Conservation (phyloP, 2,329 filamentous ascomycete genomes). For the Pseudocercospora eumusae region DNA sequence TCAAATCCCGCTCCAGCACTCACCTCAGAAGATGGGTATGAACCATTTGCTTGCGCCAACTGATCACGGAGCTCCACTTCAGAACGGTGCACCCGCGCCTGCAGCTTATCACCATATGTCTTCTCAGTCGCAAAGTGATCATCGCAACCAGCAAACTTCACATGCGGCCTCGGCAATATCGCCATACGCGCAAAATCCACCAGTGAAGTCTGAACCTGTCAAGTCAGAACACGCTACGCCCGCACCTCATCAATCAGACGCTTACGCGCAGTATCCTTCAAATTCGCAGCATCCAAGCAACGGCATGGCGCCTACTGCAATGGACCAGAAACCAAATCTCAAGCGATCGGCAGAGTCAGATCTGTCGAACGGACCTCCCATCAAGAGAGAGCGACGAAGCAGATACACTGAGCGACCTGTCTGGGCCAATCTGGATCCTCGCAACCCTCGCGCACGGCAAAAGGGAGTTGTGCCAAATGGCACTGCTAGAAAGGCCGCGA, state of each 20-base stretch:
- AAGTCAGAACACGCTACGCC: neutral
- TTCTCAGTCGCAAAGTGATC: conserved; percentile 9
- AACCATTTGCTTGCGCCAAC: conserved; percentile 36
- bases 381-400: conserved; percentile 33
- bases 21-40: conserved; percentile 36
- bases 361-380: conserved; percentile 28
- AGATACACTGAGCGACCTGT: conserved; percentile 38
- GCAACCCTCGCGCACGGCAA: conserved; percentile 33
- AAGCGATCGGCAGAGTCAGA: conserved; percentile 31
- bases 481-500: conserved; percentile 11
- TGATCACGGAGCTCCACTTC: conserved; percentile 21
- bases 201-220: neutral
- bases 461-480: conserved; percentile 11
- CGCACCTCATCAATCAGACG: neutral
- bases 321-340: conserved; percentile 4
- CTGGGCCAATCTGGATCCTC: conserved; percentile 38
- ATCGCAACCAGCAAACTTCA: conserved; percentile 5
- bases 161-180: neutral
- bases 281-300: neutral
- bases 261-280: conserved; percentile 5
- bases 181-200: conserved; percentile 5
- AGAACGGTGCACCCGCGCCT: conserved; percentile 1
- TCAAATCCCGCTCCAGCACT: conserved; percentile 31
- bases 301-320: neutral
- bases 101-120: conserved; percentile 13